phyloP scores from a whole-genome alignment of 2,329 filamentous ascomycete genomes.

The Fusarium sarcochroum region DNA sequence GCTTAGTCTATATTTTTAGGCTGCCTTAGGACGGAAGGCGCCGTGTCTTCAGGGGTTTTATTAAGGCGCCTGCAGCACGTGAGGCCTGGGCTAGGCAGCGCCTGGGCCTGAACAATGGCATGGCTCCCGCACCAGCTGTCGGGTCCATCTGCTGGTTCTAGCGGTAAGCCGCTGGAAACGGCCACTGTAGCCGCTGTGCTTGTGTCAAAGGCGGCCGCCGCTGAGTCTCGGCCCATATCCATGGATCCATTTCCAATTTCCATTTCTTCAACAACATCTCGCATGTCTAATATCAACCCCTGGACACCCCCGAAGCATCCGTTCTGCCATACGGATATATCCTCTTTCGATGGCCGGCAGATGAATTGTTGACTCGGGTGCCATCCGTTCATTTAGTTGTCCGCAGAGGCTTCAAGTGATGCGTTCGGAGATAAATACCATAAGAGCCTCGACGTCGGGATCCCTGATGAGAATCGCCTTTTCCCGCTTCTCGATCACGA shows the following conservation, averaged over 20 bases:
- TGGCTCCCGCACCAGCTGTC: background rate
- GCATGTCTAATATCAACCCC: constrained; percentile 15
- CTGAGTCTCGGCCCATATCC: constrained; percentile 21
- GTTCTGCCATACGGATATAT: constrained; percentile 9
- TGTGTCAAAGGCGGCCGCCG: constrained; percentile 2
- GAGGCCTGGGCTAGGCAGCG: constrained; percentile 11
- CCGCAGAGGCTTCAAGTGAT: background rate
- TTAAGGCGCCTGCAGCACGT: constrained; percentile 19
- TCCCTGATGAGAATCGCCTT: constrained; percentile 3
- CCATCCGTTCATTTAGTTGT: background rate
- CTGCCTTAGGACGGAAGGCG: constrained; percentile 5
- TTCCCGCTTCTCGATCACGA: background rate
- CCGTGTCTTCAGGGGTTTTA: constrained; percentile 17
- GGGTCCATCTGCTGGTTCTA: constrained; percentile 1
- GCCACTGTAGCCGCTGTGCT: constrained; percentile 5
- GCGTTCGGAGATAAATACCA: background rate
- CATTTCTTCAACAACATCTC: constrained; percentile 7
- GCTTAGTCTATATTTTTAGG: constrained; percentile 15
- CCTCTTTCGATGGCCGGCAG: constrained; percentile 5
- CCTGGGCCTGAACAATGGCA: background rate
- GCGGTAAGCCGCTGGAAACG: constrained; percentile 7
- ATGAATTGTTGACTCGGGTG: constrained; percentile 5
- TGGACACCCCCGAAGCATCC: constrained; percentile 9
- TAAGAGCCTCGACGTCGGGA: background rate
- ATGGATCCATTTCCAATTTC: constrained; percentile 22